Percentiles rank a stretch among this genome's conserved stretches.
phyloP scores from a whole-genome alignment of 1,284 basidiomycete genomes.

The Lentinus polychrous region DNA sequence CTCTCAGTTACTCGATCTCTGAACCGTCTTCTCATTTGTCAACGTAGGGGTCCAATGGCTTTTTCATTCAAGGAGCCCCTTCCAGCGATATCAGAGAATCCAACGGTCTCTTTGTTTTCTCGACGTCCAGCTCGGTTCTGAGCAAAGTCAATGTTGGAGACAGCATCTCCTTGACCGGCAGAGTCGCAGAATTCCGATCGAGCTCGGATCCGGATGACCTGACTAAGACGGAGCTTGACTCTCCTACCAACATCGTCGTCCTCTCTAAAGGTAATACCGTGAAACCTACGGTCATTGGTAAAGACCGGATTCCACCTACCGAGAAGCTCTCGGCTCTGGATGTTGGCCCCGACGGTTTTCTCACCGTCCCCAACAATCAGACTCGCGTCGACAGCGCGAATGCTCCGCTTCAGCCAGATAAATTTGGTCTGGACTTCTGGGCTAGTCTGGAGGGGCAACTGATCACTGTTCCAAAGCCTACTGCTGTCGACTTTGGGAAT shows the following conservation, averaged over 20 bases:
- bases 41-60: slow-evolving; percentile 28
- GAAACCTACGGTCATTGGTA: slow-evolving; percentile 41
- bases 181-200: slow-evolving; percentile 43
- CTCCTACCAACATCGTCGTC: slow-evolving; percentile 39
- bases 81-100: slow-evolving; percentile 39
- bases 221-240: slow-evolving; percentile 42
- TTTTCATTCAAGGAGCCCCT: slow-evolving; percentile 42
- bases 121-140: slow-evolving; percentile 36
- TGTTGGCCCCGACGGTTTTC: slow-evolving; percentile 42
- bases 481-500: slow-evolving; percentile 43
- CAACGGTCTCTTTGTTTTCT: slow-evolving; percentile 35
- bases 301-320: slow-evolving; percentile 47
- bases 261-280: slow-evolving; percentile 42
- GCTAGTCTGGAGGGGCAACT: slow-evolving; percentile 53
- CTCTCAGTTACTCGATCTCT: not conserved
- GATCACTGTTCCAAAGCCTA: slow-evolving; percentile 43
- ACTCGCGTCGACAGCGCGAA: slow-evolving; percentile 38
- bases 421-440: slow-evolving; percentile 58
- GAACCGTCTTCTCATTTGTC: not conserved
- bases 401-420: slow-evolving; percentile 38
- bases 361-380: slow-evolving; percentile 48
- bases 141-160: slow-evolving; percentile 43
- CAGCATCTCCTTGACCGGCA: slow-evolving; percentile 38
- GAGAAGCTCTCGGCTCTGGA: slow-evolving; percentile 43
- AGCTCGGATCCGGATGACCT: slow-evolving; percentile 38